Base-by-base conservation (phyloP, 768 basidiomycete genomes). In the Mycena floridula region DNA sequence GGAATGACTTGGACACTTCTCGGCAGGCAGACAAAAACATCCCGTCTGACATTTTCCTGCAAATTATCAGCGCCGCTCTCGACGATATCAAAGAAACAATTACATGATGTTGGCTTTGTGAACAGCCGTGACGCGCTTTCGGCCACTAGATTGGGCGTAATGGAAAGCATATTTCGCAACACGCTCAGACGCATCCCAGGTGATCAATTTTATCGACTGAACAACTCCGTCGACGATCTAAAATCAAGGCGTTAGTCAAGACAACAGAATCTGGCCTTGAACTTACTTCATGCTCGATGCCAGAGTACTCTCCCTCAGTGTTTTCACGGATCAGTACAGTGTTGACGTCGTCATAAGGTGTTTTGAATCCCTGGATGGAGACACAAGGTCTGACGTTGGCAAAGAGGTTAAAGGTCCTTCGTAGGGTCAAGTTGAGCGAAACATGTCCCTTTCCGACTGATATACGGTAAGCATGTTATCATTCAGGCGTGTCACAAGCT, bases 31-130 rank as follows among this genome's bases (percentile, higher is more conserved):
- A 87, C 66, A 99, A 72, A 77, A 99, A 99, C 93, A 98, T 96
- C 49, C 96, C 96, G 63, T 99, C 96, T 16, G 95, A 98, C 88
- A 98, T 92, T 84, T 97, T 97, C 93, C 93, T 96, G 59, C 26
- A 22, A 41, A 41, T 42, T 57, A 7, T 59, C 30, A 43, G 37
- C 11, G 13, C 25, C 28, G 20, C 7, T 25, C 9, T 32, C 9
- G 28, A 16, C 11, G 11, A 16, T 32, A 32, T 32, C 26, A 6
- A 32, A 11, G 15, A 24, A 21, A 20, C 16, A 68, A 86, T 47
- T 51, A 93, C 95, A 98, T 98, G 74, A 99, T 97, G 62, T 95
- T 96, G 20, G 96, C 96, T 71, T 99, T 99, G 76, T 99, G 96
- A 22, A 99, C 96, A 32, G 96, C 96, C 21, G 95, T 98, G 50